A percentile compares a stretch with the other conserved stretches of the same genome.
These are phyloP conservation scores for Luffa aegyptiaca DNA, from an alignment of 306 rosid genomes.

Conservation along the genomic window DNA sequence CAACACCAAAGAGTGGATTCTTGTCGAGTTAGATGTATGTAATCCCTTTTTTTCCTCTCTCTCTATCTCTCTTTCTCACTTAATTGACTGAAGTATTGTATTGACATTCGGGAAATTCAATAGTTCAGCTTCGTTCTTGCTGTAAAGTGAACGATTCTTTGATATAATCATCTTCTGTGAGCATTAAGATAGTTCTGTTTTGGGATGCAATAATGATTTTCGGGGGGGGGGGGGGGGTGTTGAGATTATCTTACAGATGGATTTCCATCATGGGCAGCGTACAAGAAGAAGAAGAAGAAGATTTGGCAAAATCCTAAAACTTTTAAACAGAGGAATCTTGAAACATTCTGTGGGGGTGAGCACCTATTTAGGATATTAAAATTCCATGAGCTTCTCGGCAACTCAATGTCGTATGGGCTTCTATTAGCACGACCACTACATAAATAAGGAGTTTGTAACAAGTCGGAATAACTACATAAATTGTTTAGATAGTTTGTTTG, in stretches of 20 bases:
- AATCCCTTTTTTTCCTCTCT: not conserved
- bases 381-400: not conserved
- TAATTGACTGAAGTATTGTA: not conserved
- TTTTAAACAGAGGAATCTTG: not conserved
- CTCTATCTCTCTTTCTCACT: not conserved
- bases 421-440: too few species aligned
- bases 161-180: not conserved
- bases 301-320: not conserved
- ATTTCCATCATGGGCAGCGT: not conserved
- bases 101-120: not conserved
- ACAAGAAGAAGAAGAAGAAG: not conserved
- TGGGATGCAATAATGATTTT: not conserved
- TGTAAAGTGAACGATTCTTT: not conserved
- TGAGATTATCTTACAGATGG: not conserved
- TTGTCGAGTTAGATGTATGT: slow-evolving; percentile 65
- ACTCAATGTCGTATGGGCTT: not conserved
- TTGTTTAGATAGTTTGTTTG: not conserved
- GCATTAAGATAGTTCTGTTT: not conserved
- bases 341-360: not conserved
- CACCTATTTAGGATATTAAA: not conserved
- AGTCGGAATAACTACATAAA: too few species aligned
- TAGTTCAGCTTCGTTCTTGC: not conserved
- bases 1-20: slow-evolving; percentile 92
- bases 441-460: too few species aligned
- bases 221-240: not conserved